Conservation (phyloP, 345 rosid genomes). For the Pistacia atlantica region DNA sequence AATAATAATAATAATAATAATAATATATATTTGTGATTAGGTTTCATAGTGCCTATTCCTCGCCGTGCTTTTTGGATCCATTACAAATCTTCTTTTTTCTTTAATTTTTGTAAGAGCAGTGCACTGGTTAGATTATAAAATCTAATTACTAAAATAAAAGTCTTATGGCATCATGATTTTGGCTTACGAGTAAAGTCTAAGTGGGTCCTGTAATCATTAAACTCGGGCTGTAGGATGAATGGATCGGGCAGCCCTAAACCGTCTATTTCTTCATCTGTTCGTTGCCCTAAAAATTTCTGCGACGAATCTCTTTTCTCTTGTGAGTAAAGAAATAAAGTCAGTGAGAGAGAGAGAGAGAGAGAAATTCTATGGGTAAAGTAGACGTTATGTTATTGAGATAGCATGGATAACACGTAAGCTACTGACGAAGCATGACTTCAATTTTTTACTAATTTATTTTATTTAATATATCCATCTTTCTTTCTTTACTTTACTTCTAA, state of each 20-base stretch:
- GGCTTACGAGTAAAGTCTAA: conserved; percentile 64
- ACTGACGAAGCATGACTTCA: conserved; percentile 54
- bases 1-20: background rate
- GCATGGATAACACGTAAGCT: conserved; percentile 29
- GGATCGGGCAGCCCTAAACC: conserved; percentile 39
- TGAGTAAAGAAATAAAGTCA: conserved; percentile 12
- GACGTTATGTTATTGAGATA: conserved; percentile 18
- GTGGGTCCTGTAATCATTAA: conserved; percentile 59
- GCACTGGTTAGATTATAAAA: conserved; percentile 12
- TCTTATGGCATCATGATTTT: conserved; percentile 53
- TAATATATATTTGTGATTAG: conserved; percentile 4
- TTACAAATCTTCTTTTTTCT: conserved; percentile 7
- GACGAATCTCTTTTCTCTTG: conserved; percentile 3
- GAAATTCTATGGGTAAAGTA: conserved; percentile 37
- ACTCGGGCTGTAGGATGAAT: conserved; percentile 41
- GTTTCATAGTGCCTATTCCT: conserved; percentile 23
- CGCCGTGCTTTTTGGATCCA: conserved; percentile 49
- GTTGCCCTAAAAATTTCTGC: conserved; percentile 24
- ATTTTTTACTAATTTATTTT: too few relatives aligned
- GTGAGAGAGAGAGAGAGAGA: background rate
- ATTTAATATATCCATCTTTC: too few relatives aligned
- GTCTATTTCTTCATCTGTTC: conserved; percentile 31
- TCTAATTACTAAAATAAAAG: conserved; percentile 20
- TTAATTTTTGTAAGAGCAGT: background rate
- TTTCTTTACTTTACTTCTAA: conserved; percentile 28